Base-by-base conservation (phyloP, 371 early-diverging fungal species). In the Mortierella sp. region DNA sequence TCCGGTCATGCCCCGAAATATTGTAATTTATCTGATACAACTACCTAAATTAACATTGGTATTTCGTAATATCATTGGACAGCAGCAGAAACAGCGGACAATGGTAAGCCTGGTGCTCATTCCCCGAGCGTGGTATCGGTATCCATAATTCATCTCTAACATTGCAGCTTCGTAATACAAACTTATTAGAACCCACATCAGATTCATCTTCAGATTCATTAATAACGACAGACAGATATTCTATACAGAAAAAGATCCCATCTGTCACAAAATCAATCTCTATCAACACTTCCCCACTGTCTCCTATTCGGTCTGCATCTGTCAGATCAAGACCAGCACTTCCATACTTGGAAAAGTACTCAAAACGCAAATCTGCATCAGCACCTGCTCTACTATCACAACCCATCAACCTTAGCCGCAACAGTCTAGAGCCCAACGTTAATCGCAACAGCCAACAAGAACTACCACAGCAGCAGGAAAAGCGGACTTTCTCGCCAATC, bases 321-420 rank as follows among this genome's bases (percentile, higher is more conserved):
- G 64, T 30, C 14, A 51, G 32, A 26, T 35, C 64, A 30, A 57
- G 70, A 22, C 79, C 75, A n/a, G 37, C 73, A 0, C 70, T 83
- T 14, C 84, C 84, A 6, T 83, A 66, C 57, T 51, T 83, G 24
- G 84, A 83, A 52, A 83, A 83, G 45, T 83, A 83, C 51, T 75
- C 84, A 10, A 83, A 83, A 61, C 66, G 63, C 59, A 75, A 75
- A 57, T 72, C 70, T n/a, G 32, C 43, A 0, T 59, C 78, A 2
- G 68, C 77, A 0, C 72, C 72, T n/a, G 69, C 73, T 10, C 40
- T 68, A 1, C 72, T 72, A 11, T 58, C 72, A 32, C 64, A 63
- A 28, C 45, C 68, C 43, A 75, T 55, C 32, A 24, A 14, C 14
- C 51, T 70, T 35, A 16, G 20, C n/a, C 45, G 67, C 30, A 18